A percentile compares a stretch with the other conserved stretches of the same genome.
phyloP scores from a whole-genome alignment of 1,284 basidiomycete genomes.

The Ceratobasidium papillatum region DNA sequence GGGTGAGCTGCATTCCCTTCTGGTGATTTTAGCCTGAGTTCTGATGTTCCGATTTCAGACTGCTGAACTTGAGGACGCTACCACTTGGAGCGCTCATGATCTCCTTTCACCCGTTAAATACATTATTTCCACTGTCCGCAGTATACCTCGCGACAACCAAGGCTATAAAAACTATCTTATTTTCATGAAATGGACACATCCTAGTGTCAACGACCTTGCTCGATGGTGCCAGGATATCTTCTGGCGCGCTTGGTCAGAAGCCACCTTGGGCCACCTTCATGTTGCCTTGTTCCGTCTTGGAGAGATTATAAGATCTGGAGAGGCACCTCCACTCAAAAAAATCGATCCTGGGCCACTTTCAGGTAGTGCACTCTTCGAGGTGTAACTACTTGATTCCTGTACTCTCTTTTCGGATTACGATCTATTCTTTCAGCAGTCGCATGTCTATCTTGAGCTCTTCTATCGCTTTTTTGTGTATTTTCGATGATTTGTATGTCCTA shows the following conservation, averaged over 20 bases:
- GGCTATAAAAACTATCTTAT: not conserved
- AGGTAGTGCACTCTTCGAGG: not conserved
- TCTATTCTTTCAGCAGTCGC: no score
- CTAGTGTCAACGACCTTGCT: slow-evolving; percentile 20
- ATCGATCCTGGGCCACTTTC: slow-evolving; percentile 5
- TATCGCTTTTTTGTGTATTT: no score
- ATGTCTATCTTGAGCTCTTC: no score
- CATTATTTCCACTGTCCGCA: not conserved
- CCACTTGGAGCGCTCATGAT: not conserved
- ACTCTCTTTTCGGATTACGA: not conserved
- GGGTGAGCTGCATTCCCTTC: not conserved
- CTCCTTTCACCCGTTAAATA: not conserved
- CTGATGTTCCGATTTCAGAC: not conserved
- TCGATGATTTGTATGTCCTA: no score
- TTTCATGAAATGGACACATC: slow-evolving; percentile 10
- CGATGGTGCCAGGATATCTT: slow-evolving; percentile 7
- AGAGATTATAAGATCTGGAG: not conserved
- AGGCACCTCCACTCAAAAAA: not conserved
- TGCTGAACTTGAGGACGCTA: not conserved
- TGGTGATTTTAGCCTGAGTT: not conserved
- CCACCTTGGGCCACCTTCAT: not conserved
- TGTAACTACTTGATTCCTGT: not conserved
- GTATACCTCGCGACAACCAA: not conserved
- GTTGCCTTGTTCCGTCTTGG: not conserved
- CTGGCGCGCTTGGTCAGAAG: not conserved